phyloP scores from a whole-genome alignment of 108 stramenopile species.

The Cyclostephanos invisitatus region DNA sequence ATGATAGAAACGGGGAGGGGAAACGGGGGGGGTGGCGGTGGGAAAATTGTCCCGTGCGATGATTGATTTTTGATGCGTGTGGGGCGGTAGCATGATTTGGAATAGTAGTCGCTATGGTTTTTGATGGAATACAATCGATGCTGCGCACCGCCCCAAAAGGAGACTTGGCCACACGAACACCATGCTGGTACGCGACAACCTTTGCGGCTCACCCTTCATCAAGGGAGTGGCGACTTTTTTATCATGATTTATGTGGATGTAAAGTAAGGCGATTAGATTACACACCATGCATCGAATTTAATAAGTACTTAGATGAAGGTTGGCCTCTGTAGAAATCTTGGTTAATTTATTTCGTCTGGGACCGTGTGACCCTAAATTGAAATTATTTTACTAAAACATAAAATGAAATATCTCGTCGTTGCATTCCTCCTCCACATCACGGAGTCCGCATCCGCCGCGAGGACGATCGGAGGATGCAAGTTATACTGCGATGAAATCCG shows the following conservation, averaged over 20 bases:
- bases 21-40: neutral
- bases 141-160: too few species aligned
- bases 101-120: neutral
- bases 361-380: too few species aligned
- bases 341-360: too few species aligned
- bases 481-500: slow-evolving; percentile 29
- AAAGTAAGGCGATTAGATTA: neutral
- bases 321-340: too few species aligned
- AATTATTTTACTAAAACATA: too few species aligned
- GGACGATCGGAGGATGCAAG: slow-evolving; percentile 22
- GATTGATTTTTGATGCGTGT: neutral
- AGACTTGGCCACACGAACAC: too few species aligned
- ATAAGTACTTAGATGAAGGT: too few species aligned
- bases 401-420: neutral
- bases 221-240: neutral
- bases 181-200: neutral
- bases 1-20: neutral
- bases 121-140: too few species aligned
- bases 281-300: neutral
- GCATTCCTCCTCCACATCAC: slow-evolving; percentile 13
- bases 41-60: neutral
- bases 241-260: neutral
- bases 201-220: neutral
- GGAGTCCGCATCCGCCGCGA: neutral
- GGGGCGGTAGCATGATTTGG: neutral